Conservation (phyloP, 192 early-diverging fungal genomes). For the Ramicandelaber brevisporus region DNA sequence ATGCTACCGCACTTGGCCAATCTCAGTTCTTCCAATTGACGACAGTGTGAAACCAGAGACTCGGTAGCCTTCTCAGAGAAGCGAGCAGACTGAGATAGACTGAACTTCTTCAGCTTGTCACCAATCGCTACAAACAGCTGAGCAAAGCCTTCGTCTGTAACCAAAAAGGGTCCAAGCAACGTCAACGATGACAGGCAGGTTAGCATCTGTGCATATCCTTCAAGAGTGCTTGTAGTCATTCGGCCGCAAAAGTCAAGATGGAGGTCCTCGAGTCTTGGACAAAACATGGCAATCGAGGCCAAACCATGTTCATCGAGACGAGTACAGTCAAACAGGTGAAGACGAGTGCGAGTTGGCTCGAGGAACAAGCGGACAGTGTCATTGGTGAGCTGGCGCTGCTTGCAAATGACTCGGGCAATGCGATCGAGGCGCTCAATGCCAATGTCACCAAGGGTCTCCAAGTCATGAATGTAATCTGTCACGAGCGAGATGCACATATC, state of each 20-base stretch:
- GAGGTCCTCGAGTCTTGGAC: slow-evolving; percentile 27
- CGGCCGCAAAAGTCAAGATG: slow-evolving; percentile 50
- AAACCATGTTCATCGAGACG: slow-evolving; percentile 24
- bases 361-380: slow-evolving; percentile 44
- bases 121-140: slow-evolving; percentile 27
- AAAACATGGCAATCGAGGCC: slow-evolving; percentile 28
- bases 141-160: slow-evolving; percentile 26
- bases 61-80: slow-evolving; percentile 24
- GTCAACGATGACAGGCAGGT: slow-evolving; percentile 20
- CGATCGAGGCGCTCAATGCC: slow-evolving; percentile 31
- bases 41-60: slow-evolving; percentile 26
- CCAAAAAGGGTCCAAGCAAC: slow-evolving; percentile 44
- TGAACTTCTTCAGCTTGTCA: slow-evolving; percentile 22
- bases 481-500: too few species aligned
- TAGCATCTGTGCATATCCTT: slow-evolving; percentile 12
- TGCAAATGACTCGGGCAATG: slow-evolving; percentile 51
- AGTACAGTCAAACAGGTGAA: slow-evolving; percentile 62
- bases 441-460: slow-evolving; percentile 71
- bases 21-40: slow-evolving; percentile 26
- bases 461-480: slow-evolving; percentile 57
- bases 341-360: slow-evolving; percentile 19
- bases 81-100: slow-evolving; percentile 22
- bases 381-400: slow-evolving; percentile 37
- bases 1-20: slow-evolving; percentile 32
- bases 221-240: slow-evolving; percentile 21